Evolutionary conservation across 768 basidiomycete genomes (phyloP), one percentile per base, ranked within the genome.

Genomic region (Sporobolomyces pararoseus): DNA sequence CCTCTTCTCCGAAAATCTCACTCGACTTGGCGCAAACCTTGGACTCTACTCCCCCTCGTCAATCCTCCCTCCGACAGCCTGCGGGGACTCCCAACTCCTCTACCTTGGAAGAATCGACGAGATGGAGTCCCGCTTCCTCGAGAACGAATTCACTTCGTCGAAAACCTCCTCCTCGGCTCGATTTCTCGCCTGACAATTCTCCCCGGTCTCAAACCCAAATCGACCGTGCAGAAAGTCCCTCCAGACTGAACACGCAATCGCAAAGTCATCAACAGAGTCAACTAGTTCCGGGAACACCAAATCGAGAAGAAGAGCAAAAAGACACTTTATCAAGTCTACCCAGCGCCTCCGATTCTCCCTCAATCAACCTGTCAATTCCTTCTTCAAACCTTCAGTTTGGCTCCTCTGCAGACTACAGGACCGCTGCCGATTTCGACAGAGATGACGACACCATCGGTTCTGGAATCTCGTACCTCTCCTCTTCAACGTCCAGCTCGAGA

Each of bases 91-190:
- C 31, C 31, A 29, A 6, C 7, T 27, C 23, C 13, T 4, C 3
- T 5, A 19, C 58, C 7, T 14, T 31, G 42, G n/a, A 37, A 16
- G 29, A 31, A 31, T 14, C 58, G 58, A 47, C 54, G 32, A 16
- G 42, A 4, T 29, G 19, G 42, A 60, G 58, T 60, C 42, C 58
- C 4, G 58, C 19, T 12, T 49, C 59, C 7, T 44, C 68, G n/a
- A 32, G 63, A 17, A 37, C 9, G 7, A 64, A 60, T 9, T 72
- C 71, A 34, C 23, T 29, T 1, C 35, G 58, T 7, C 23, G 66
- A 25, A 61, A 67, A 32, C 55, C 63, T 3, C 71, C 70, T 12
- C 62, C 71, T 7, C 71, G 63, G 4, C 66, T 72, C 52, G 66
- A 67, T 21, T 55, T 72, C 17, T n/a, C 42, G 7, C 34, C 32